phyloP scores from a whole-genome alignment of 75 land plant genomes.

The Picea sitchensis region DNA sequence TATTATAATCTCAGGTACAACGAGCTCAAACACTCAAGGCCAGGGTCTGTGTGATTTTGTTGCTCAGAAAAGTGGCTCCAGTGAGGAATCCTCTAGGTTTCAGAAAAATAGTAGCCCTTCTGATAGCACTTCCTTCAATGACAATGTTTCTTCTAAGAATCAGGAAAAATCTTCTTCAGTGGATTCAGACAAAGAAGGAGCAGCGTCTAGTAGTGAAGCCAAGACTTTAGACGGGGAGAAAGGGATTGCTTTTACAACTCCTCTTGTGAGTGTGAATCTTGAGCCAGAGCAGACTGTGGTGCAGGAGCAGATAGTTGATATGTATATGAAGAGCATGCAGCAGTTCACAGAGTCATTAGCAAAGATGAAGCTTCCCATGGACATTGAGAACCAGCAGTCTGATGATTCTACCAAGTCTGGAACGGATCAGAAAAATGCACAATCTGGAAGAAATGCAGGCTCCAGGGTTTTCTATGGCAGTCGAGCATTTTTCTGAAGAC shows the following conservation, averaged over 20 bases:
- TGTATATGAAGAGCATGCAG: constrained; percentile 94
- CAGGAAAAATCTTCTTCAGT: constrained; percentile 13
- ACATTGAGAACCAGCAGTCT: constrained; percentile 35
- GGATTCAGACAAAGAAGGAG: constrained; percentile 10
- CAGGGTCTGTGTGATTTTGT: not conserved
- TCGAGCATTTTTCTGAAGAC: constrained; percentile 62
- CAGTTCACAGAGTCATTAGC: constrained; percentile 78
- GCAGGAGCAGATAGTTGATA: constrained; percentile 70
- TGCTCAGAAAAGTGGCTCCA: not conserved
- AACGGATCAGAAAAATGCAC: constrained; percentile 32
- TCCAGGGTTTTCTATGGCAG: constrained; percentile 72
- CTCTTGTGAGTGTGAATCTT: constrained; percentile 29
- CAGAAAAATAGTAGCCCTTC: constrained; percentile 28
- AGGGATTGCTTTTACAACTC: constrained; percentile 12
- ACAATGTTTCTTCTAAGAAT: constrained; percentile 13
- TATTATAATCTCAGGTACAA: not conserved
- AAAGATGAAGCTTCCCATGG: constrained; percentile 81
- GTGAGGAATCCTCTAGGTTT: constrained; percentile 11
- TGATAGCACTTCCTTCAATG: constrained; percentile 32
- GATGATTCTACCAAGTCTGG: constrained; percentile 12
- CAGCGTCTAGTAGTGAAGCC: constrained; percentile 15
- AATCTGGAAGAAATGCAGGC: constrained; percentile 27
- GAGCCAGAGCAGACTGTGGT: constrained; percentile 52
- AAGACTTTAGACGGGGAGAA: constrained; percentile 13
- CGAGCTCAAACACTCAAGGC: not conserved